These are phyloP conservation scores for Russula foetens DNA, from an alignment of 768 basidiomycete genomes.

Conservation along the genomic window DNA sequence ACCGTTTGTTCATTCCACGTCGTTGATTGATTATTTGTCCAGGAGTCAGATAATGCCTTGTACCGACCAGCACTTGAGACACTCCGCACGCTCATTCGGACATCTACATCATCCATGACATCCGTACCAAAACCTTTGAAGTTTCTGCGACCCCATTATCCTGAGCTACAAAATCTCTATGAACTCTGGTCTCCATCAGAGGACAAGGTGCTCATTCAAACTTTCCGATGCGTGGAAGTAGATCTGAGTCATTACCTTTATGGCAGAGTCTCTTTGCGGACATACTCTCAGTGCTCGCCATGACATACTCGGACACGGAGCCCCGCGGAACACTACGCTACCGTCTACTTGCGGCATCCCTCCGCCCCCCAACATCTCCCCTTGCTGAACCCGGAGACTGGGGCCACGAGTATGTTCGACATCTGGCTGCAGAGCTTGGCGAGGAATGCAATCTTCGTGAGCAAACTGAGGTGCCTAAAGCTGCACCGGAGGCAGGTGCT, in stretches of 20 bases:
- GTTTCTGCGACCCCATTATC: conserved; percentile 93
- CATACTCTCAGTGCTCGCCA: conserved; percentile 94
- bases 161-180: conserved; percentile 75
- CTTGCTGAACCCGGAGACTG: conserved; percentile 89
- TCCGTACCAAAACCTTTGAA: conserved; percentile 98
- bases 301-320: conserved; percentile 99
- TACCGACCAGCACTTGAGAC: conserved; percentile 91
- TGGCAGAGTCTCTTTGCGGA: conserved; percentile 86
- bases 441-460: conserved; percentile 81
- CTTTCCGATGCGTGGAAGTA: not conserved
- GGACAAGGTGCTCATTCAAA: conserved; percentile 48
- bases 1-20: not conserved
- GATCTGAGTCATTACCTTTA: not conserved
- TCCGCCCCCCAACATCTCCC: conserved; percentile 54
- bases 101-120: conserved; percentile 98
- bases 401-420: conserved; percentile 99
- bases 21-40: conserved; percentile 11
- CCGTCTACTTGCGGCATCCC: conserved; percentile 72
- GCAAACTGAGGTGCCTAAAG: conserved; percentile 36
- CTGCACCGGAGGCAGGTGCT: conserved; percentile 15
- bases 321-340: conserved; percentile 93
- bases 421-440: conserved; percentile 92
- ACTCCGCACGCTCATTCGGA: conserved; percentile 85
- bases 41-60: conserved; percentile 85
- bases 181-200: conserved; percentile 73